These are phyloP conservation scores for Nicotiana benthamiana DNA, from an alignment of 257 asterid genomes.

Conservation along the genomic window DNA sequence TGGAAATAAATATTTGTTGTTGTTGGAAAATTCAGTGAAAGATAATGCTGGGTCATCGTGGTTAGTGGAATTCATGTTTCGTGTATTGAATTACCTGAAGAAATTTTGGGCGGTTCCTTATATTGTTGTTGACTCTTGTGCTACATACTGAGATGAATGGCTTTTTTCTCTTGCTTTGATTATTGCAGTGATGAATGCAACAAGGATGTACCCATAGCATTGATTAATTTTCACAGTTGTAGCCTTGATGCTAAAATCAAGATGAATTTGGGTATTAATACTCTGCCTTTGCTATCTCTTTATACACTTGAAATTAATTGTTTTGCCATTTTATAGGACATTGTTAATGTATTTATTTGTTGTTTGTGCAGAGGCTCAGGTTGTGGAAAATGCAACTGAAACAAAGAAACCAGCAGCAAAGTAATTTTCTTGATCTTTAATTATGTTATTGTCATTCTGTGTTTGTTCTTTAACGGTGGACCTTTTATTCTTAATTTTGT, in stretches of 20 bases:
- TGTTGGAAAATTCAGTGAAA: background rate
- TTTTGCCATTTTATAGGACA: background rate
- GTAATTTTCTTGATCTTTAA: slow-evolving; percentile 11
- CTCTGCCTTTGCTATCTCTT: background rate
- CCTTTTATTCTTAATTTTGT: background rate
- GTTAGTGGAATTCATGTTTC: background rate
- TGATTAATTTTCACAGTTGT: slow-evolving; percentile 70
- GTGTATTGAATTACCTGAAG: background rate
- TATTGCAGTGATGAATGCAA: slow-evolving; percentile 57
- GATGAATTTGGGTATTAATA: slow-evolving; percentile 56
- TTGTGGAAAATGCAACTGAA: slow-evolving; percentile 46
- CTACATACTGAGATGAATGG: background rate
- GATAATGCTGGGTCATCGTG: background rate
- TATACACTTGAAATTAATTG: background rate
- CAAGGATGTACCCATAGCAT: slow-evolving; percentile 69
- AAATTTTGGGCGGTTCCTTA: too few species aligned
- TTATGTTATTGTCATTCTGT: background rate
- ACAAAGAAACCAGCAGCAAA: slow-evolving; percentile 41
- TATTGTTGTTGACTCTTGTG: background rate
- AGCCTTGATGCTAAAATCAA: slow-evolving; percentile 75
- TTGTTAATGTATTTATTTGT: background rate
- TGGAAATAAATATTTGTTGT: too few species aligned
- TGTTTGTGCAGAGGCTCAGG: slow-evolving; percentile 43
- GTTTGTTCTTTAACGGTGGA: background rate
- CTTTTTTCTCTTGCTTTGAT: background rate